Base-by-base conservation (phyloP, 805 yeast genomes). In the Kregervanrija delftensis region DNA sequence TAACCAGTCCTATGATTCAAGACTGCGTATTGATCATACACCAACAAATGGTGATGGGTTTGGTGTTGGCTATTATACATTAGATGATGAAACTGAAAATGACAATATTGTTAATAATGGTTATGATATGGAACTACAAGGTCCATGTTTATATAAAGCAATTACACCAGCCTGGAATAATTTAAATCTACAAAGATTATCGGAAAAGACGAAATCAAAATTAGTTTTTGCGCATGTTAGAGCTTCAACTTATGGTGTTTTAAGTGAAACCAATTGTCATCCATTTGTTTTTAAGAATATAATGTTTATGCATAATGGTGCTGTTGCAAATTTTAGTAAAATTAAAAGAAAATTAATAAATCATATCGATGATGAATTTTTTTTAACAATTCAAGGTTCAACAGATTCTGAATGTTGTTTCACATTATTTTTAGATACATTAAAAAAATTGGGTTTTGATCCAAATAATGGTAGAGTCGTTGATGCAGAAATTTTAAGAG, bases 91-190 rank as follows among this genome's bases (percentile, higher is more conserved):
- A 10, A 70, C 64, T 30, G 36, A 37, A 17, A 41, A 30, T 36
- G 46, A 37, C 8, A 33, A 38, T 11, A 47, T 49, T 10, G 42
- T 41, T 1, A 16, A 46, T 5, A 50, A 40, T 8, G 51, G 46
- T n/a, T 22, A 22, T 22, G 28, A 22, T 6, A 22, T 22, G 28
- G 45, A 47, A 15, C 35, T 38, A 30, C 51, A 60, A 10, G 77
- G 79, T 2, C 98, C 99, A 22, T 93, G 98, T 64, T 75, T 89
- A 2, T 93, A 86, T 68, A 82, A 88, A 54, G 98, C 98, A 11
- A 93, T 90, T 40, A 93, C 99, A 0, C 99, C 99, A 0, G 95
- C 96, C 1, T 93, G 99, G 99, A 93, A 93, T 66, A 93, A 93
- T 63, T 79, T 86, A 57, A 93, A 93, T 58, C 68, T 93, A 45